Evolutionary conservation across 345 rosid genomes (phyloP), one percentile per base, ranked within the genome.

Genomic region (Nasturtium officinale): DNA sequence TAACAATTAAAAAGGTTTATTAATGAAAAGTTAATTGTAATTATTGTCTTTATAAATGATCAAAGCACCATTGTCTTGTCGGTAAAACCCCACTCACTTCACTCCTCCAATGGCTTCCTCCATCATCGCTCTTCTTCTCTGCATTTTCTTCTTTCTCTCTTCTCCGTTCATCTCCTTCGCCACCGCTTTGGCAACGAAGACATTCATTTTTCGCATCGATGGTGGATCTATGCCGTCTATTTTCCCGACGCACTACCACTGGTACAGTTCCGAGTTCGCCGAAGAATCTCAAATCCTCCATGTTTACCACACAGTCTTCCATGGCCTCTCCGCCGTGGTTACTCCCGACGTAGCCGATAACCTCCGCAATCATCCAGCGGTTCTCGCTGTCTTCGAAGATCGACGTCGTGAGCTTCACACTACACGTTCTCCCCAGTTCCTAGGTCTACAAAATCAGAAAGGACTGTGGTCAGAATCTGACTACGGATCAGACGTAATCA

Each of bases 391-490:
- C 25, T 67, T 89, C 25, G 87, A 87, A 61, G 97, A 94, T 65
- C 86, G 71, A 0, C 90, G 93, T 53, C 85, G 93, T 6, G 47
- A 83, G 21, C 97, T 89, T 56, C 95, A 91, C 80, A 91, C 97
- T 45, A 94, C 96, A 5, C 87, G 96, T 5, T 94, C 96, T 43
- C 96, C 98, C 7, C 95, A 91, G 78, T 94, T 91, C 69, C 83
- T 94, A 1, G 96, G 96, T 6, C 82, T 94, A 25, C 76, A 88
- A 0, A 94, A 88, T 76, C 93, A 89, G 61, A 85, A 62, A 0
- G 93, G 97, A 1, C 87, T 94, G 26, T 94, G 98, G 98, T 87
- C 95, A 0, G 82, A 89, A 7, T 91, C 96, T 21, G 79, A 91
- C 40, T 94, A 91, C 73, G 98, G 98, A n/a, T 89, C 93, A 23